A percentile compares a stretch with the other conserved stretches of the same genome.
These are phyloP conservation scores for Blastobotrys raffinosifermentans DNA, from an alignment of 1,139 yeast genomes.

Conservation along the genomic window DNA sequence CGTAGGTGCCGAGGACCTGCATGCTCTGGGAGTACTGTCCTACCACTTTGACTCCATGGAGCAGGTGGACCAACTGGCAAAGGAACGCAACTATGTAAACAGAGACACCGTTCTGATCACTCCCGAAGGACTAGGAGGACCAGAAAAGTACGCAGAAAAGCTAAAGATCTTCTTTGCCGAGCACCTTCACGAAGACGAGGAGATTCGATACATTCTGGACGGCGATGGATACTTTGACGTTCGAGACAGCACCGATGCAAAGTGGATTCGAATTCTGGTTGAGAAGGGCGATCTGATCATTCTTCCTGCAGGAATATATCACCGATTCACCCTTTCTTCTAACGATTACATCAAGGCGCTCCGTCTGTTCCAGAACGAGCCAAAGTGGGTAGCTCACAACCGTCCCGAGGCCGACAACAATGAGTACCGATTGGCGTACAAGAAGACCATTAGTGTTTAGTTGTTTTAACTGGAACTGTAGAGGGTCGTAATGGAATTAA, in stretches of 20 bases:
- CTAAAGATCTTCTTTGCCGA: constrained; percentile 71
- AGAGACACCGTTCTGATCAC: constrained; percentile 66
- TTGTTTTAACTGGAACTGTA: too few species aligned
- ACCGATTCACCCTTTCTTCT: constrained; percentile 73
- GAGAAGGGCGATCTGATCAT: constrained; percentile 55
- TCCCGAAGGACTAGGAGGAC: constrained; percentile 58
- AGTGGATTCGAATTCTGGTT: constrained; percentile 74
- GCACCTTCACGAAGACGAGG: constrained; percentile 96
- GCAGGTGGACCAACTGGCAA: constrained; percentile 62
- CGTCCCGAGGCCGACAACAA: constrained; percentile 49
- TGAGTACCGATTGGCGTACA: constrained; percentile 38
- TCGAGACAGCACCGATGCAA: constrained; percentile 51
- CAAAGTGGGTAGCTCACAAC: constrained; percentile 89
- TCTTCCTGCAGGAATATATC: constrained; percentile 86
- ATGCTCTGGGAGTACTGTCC: constrained; percentile 65
- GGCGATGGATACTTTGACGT: constrained; percentile 95
- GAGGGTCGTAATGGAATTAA: too few species aligned
- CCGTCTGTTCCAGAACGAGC: constrained; percentile 87
- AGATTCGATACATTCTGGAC: constrained; percentile 80
- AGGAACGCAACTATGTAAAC: constrained; percentile 67
- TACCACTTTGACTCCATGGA: constrained; percentile 46
- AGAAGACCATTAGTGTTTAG: neutral
- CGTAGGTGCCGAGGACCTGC: constrained; percentile 47
- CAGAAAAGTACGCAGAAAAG: constrained; percentile 57
- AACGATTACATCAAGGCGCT: constrained; percentile 65